Percentiles rank a stretch among this genome's conserved stretches.
phyloP scores from a whole-genome alignment of 192 early-diverging fungal genomes.

The Lobosporangium transversale region DNA sequence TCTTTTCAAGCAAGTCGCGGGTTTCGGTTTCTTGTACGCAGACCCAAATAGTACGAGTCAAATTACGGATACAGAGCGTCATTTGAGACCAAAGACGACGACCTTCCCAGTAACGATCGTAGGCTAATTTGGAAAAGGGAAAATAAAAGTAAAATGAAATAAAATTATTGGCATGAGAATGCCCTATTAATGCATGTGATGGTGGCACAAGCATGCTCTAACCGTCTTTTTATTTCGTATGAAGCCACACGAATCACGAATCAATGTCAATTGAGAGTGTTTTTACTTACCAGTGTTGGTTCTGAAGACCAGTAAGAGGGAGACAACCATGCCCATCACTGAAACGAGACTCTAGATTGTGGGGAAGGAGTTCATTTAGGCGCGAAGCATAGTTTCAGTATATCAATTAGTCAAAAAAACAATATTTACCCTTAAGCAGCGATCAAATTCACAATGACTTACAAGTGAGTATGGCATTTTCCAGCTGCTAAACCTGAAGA shows the following conservation, averaged over 20 bases:
- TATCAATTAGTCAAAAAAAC: too few relatives aligned
- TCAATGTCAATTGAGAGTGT: too few relatives aligned
- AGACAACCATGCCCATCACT: slow-evolving; percentile 54
- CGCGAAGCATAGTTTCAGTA: not conserved
- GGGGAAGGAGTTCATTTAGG: not conserved
- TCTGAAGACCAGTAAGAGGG: slow-evolving; percentile 72
- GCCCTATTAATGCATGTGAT: too few relatives aligned
- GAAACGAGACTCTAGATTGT: slow-evolving; percentile 27
- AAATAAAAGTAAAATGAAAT: slow-evolving; percentile 51
- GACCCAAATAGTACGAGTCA: slow-evolving; percentile 84
- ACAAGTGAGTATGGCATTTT: slow-evolving; percentile 43
- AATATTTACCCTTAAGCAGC: too few relatives aligned
- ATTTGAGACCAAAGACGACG: slow-evolving; percentile 83
- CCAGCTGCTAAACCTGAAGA: slow-evolving; percentile 31
- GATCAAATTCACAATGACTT: slow-evolving; percentile 5
- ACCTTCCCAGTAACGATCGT: slow-evolving; percentile 90
- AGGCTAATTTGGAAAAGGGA: too few relatives aligned
- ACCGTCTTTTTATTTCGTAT: too few relatives aligned
- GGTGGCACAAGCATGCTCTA: too few relatives aligned
- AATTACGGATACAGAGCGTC: slow-evolving; percentile 75
- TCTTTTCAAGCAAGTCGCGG: slow-evolving; percentile 72
- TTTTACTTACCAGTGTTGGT: slow-evolving; percentile 69
- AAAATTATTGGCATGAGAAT: too few relatives aligned
- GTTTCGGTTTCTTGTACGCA: slow-evolving; percentile 60
- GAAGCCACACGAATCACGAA: too few relatives aligned